Base-by-base conservation (phyloP, 1,284 basidiomycete genomes). In the Ganoderma resinaceum region DNA sequence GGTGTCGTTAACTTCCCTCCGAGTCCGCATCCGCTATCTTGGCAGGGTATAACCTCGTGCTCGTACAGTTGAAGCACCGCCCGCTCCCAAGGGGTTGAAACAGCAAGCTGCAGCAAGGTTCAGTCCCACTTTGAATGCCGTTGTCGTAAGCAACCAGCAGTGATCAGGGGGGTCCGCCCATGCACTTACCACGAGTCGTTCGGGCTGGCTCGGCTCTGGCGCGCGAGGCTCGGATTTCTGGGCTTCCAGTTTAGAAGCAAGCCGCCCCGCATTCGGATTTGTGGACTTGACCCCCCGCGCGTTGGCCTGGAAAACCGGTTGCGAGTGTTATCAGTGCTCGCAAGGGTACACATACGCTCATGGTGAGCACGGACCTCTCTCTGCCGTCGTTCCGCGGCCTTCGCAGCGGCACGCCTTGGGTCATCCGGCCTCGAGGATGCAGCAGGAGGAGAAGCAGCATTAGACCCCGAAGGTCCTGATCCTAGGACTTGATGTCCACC, bases 381-480 rank as follows among this genome's bases (percentile, higher is more conserved):
- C 77, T 86, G 73, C 75, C 91, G 83, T 76, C 85, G 84, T 78
- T 93, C 91, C 68, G 91, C 91, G 66, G 91, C 91, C 77, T 87
- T 87, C 75, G 89, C 88, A 69, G 89, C 88, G 73, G 91, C 91
- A 55, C 80, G 77, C 75, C 90, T 86, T 76, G 85, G 84, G 82
- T 90, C 81, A 82, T 89, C 81, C 63, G 76, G 71, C 65, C 77
- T 71, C 49, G 71, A 62, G 63, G 57, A 26, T 62, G 55, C 59
- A 33, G 55, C 52, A 7, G 62, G 9, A 7, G 26, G 20, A 6
- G 62, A 3, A 16, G 26, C n/a, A 40, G 14, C 35, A 40, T 59
- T 49, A 12, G 46, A 26, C 23, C 46, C 46, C 46, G 23, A 52
- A 52, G 23, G 46, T 40, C 65, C 62, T 52, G 72, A 59, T 7